phyloP scores from a whole-genome alignment of 2,329 filamentous ascomycete species.

The Calonectria pauciramosa region DNA sequence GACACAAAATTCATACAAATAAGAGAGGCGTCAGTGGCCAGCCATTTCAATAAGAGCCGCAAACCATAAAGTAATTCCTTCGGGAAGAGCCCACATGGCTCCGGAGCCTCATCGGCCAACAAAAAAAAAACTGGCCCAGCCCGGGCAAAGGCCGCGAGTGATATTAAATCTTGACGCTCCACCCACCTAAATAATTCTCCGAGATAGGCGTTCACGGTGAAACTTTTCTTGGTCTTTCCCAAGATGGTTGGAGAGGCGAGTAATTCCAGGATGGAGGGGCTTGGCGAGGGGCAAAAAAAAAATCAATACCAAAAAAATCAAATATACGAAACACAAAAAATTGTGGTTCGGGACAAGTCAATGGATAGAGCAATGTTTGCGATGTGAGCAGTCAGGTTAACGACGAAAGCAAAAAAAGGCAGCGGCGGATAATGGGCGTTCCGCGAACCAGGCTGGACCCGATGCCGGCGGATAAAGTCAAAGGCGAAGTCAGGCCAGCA shows the following conservation, averaged over 20 bases:
- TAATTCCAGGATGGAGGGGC: neutral
- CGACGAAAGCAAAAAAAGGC: neutral
- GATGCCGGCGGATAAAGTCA: conserved; percentile 11
- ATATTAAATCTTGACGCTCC: conserved; percentile 10
- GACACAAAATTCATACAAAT: conserved; percentile 28
- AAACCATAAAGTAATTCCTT: conserved; percentile 26
- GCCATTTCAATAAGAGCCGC: neutral
- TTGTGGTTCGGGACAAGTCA: neutral
- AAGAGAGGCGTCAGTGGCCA: conserved; percentile 6
- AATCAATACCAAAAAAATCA: neutral
- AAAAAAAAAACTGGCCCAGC: conserved; percentile 14
- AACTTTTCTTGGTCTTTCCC: conserved; percentile 6
- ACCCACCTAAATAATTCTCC: conserved; percentile 24
- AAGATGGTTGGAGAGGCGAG: neutral
- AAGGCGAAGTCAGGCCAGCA: neutral
- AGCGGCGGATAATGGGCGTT: neutral
- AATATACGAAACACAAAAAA: neutral
- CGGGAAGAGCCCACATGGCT: conserved; percentile 41
- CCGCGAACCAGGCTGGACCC: neutral
- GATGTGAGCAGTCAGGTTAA: conserved; percentile 6
- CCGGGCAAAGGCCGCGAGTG: neutral
- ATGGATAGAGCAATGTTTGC: neutral
- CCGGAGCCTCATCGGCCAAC: conserved; percentile 47
- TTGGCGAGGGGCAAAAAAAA: neutral
- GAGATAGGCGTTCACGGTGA: conserved; percentile 24